Conservation (phyloP, 2,329 filamentous ascomycete species). For the Truncatella angustata region DNA sequence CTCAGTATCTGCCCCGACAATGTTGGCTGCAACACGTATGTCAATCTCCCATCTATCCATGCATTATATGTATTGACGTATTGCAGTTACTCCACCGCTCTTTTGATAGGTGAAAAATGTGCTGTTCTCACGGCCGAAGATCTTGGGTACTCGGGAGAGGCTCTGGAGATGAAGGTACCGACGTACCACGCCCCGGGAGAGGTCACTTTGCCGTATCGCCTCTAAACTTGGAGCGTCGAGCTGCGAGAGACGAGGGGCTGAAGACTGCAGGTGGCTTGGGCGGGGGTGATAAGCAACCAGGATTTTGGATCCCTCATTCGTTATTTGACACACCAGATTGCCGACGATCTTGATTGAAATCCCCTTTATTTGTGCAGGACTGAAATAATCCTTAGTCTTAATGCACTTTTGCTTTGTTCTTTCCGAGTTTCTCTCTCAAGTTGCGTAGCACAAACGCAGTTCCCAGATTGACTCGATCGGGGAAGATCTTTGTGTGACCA, state of each 20-base stretch:
- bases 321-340: background rate
- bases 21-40: slow-evolving; percentile 66
- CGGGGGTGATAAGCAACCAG: background rate
- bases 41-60: slow-evolving; percentile 23
- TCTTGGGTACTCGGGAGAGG: slow-evolving; percentile 68
- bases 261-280: background rate
- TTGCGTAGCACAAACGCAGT: background rate
- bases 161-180: slow-evolving; percentile 75
- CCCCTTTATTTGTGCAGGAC: background rate
- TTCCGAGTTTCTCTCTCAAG: background rate
- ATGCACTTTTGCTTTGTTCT: background rate
- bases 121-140: slow-evolving; percentile 70
- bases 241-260: too few relatives aligned
- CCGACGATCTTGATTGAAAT: background rate
- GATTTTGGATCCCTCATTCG: background rate
- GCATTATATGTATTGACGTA: background rate
- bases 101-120: slow-evolving; percentile 75
- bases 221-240: too few relatives aligned
- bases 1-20: slow-evolving; percentile 77
- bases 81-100: slow-evolving; percentile 61
- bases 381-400: background rate
- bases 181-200: slow-evolving; percentile 59
- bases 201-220: slow-evolving; percentile 34
- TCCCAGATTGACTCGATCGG: slow-evolving; percentile 6
- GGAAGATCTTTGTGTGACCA: slow-evolving; percentile 6